Conservation (phyloP, 768 basidiomycete species). For the Harrya chromipes region DNA sequence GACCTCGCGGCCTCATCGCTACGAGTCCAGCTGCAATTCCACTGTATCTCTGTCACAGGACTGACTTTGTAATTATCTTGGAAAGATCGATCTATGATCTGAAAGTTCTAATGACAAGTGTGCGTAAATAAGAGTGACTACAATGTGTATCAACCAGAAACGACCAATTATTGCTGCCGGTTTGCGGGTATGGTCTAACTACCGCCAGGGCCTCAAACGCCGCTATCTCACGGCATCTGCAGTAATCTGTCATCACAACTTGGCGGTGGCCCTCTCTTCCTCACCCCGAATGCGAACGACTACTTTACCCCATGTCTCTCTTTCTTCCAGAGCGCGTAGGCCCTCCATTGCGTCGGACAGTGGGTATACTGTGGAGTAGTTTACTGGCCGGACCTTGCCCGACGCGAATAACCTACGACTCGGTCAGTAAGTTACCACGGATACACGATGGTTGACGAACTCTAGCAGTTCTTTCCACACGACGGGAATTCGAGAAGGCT, state of each 20-base stretch:
- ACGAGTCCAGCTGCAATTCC: too few relatives aligned
- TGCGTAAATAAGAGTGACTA: too few relatives aligned
- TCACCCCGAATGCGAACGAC: conserved; percentile 65
- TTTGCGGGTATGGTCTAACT: neutral
- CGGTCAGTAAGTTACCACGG: conserved; percentile 1
- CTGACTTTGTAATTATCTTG: too few relatives aligned
- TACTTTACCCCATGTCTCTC: conserved; percentile 93
- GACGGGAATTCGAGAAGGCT: conserved; percentile 55
- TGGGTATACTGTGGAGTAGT: conserved; percentile 67
- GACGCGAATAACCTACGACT: conserved; percentile 59
- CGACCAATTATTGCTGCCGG: too few relatives aligned
- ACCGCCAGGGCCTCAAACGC: conserved; percentile 20
- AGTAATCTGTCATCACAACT: too few relatives aligned
- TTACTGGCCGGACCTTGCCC: conserved; percentile 62
- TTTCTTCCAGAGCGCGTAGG: conserved; percentile 67
- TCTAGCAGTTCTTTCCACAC: conserved; percentile 74
- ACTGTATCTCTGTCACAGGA: too few relatives aligned
- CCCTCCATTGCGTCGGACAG: conserved; percentile 68
- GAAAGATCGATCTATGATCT: too few relatives aligned
- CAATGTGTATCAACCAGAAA: too few relatives aligned
- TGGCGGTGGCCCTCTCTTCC: conserved; percentile 33
- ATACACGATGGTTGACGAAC: conserved; percentile 34
- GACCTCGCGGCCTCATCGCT: too few relatives aligned
- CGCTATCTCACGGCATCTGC: too few relatives aligned
- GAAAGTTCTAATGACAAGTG: too few relatives aligned